Evolutionary conservation across 2,329 filamentous ascomycete genomes (phyloP), one percentile per base, ranked within the genome.

Genomic region (Exophiala alcalophila): DNA sequence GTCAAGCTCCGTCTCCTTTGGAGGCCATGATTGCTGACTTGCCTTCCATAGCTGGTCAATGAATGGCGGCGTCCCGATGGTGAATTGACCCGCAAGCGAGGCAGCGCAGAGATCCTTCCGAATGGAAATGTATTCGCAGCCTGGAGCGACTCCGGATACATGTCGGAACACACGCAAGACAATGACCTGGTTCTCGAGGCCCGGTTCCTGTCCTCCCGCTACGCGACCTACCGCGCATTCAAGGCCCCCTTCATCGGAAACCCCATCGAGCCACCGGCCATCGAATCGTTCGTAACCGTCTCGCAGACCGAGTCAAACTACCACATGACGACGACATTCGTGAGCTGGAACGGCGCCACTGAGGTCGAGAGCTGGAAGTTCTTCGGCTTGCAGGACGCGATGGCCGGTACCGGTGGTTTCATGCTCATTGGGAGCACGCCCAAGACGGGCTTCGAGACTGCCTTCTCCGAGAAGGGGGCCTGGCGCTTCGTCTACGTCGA

Each of bases 181-280:
- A 61, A 60, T 15, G 49, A 57, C 10, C 57, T 71, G 3, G 61
- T 80, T 12, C 76, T 77, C 62, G 72, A 79, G 44, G 66, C 63
- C 5, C 72, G 72, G 52, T 63, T 78, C 54, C 66, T 53, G 32
- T 56, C 30, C 41, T 68, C 45, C 61, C 58, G 42, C 55, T 60
- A 53, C 59, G 66, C 72, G 54, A 76, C 72, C 35, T 81, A 81
- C 52, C 70, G 76, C 20, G 70, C 68, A 2, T 73, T 72, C 59
- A 76, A 75, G 53, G 53, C 56, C 26, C 64, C 70, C 46, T 82
- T 76, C 73, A 66, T 65, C 4, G 74, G 71, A 0, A 56, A 62
- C 6, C 74, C 75, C 0, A 27, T 19, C 34, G 70, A 66, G 15
- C 44, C 36, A 2, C 61, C 61, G 2, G 25, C 28, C 2, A 12